These are phyloP conservation scores for Calonectria multiphialidica DNA, from an alignment of 2,329 filamentous ascomycete genomes.

Conservation along the genomic window DNA sequence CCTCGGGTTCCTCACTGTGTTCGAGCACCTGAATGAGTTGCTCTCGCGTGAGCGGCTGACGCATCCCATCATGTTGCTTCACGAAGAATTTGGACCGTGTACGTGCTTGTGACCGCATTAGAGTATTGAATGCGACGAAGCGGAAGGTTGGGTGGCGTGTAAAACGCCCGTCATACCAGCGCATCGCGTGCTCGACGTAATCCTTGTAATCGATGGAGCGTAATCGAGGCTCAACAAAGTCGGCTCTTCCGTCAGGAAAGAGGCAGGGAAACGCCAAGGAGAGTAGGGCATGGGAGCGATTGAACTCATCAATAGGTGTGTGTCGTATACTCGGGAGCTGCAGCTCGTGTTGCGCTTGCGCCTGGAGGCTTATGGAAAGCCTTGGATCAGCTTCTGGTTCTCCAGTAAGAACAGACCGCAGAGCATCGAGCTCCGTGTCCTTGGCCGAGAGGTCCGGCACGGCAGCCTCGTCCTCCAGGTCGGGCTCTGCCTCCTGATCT, in stretches of 20 bases:
- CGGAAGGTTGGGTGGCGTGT: background rate
- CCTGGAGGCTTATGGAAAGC: too few relatives aligned
- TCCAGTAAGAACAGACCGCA: too few relatives aligned
- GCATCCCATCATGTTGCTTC: too few relatives aligned
- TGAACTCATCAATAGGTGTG: constrained; percentile 21
- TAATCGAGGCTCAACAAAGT: constrained; percentile 18
- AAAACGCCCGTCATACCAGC: background rate
- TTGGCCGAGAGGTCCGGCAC: too few relatives aligned
- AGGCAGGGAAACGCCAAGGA: constrained; percentile 24
- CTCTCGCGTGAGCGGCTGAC: too few relatives aligned
- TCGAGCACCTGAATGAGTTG: background rate
- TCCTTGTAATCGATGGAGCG: background rate
- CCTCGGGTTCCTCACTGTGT: background rate
- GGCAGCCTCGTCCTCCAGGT: constrained; percentile 12
- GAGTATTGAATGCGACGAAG: background rate
- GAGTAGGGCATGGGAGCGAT: constrained; percentile 21
- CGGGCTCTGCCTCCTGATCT: constrained; percentile 10
- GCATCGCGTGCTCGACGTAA: background rate
- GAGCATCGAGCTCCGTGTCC: too few relatives aligned
- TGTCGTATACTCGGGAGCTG: constrained; percentile 9
- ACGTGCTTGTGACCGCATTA: background rate
- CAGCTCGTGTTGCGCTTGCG: constrained; percentile 11
- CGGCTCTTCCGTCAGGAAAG: constrained; percentile 16
- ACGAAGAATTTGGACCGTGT: background rate
- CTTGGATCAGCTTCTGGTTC: too few relatives aligned